These are phyloP conservation scores for Mucuna pruriens DNA, from an alignment of 306 rosid species.

Conservation along the genomic window DNA sequence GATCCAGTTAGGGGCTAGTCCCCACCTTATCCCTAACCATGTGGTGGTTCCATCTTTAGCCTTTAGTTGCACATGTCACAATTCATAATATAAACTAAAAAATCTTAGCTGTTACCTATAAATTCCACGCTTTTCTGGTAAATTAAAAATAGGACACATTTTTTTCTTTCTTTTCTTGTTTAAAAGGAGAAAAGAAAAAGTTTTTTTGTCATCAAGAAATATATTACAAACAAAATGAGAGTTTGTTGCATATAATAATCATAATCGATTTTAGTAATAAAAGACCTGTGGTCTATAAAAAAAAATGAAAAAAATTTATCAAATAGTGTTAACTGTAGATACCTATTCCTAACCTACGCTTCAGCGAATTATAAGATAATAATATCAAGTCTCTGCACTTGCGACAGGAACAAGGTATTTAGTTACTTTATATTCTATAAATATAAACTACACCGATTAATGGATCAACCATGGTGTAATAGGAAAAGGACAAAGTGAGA, in stretches of 20 bases:
- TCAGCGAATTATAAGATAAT: neutral
- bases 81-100: neutral
- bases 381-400: neutral
- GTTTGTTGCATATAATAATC: no score
- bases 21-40: conserved; percentile 54
- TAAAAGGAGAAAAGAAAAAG: neutral
- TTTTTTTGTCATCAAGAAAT: neutral
- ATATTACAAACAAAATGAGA: no score
- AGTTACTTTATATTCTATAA: neutral
- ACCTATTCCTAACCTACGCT: neutral
- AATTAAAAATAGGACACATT: neutral
- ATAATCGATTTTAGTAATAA: no score
- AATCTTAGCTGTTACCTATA: conserved; percentile 10
- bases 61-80: conserved; percentile 29
- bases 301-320: no score
- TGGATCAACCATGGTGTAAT: neutral
- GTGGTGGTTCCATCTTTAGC: conserved; percentile 15
- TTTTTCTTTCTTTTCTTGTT: neutral
- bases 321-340: no score
- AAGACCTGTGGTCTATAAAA: no score
- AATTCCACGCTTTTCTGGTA: neutral
- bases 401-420: neutral
- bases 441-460: neutral
- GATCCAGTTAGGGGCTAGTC: conserved; percentile 23
- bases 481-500: neutral